phyloP scores from a whole-genome alignment of 331 rosid species.

The Malus hybrid region DNA sequence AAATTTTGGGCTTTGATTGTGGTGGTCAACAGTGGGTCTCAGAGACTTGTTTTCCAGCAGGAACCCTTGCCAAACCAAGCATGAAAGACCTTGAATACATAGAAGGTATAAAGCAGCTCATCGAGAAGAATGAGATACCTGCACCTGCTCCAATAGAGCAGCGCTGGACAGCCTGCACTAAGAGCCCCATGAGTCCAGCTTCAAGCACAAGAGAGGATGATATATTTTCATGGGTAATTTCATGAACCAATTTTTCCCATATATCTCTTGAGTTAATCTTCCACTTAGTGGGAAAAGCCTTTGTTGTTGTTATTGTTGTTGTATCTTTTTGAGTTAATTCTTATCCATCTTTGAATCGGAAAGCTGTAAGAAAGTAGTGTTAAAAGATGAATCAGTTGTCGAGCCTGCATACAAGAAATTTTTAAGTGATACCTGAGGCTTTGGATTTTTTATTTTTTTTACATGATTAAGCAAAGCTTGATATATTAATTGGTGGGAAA shows the following conservation, averaged over 20 bases:
- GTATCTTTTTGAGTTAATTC: too few species aligned
- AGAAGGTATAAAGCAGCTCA: conserved; percentile 73
- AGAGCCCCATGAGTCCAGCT: conserved; percentile 92
- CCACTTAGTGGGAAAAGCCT: too few species aligned
- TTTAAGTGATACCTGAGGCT: neutral
- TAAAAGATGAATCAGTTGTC: too few species aligned
- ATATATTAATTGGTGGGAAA: neutral
- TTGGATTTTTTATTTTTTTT: too few species aligned
- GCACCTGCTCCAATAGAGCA: conserved; percentile 99
- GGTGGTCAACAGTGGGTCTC: conserved; percentile 99
- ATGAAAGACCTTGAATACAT: conserved; percentile 85
- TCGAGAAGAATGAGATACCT: conserved; percentile 74
- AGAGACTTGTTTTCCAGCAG: conserved; percentile 85
- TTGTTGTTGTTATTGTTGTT: too few species aligned
- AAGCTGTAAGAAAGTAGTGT: neutral
- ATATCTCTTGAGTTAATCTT: neutral
- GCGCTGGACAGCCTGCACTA: conserved; percentile 75
- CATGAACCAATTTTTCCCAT: neutral
- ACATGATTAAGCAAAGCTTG: neutral
- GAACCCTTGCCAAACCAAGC: conserved; percentile 70
- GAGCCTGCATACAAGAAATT: neutral
- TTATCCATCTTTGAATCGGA: neutral
- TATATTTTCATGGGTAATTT: conserved; percentile 90
- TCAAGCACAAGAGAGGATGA: conserved; percentile 72
- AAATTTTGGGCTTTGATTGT: conserved; percentile 94